Conservation (phyloP, 1,139 yeast genomes). For the Taiozyma sp. region DNA sequence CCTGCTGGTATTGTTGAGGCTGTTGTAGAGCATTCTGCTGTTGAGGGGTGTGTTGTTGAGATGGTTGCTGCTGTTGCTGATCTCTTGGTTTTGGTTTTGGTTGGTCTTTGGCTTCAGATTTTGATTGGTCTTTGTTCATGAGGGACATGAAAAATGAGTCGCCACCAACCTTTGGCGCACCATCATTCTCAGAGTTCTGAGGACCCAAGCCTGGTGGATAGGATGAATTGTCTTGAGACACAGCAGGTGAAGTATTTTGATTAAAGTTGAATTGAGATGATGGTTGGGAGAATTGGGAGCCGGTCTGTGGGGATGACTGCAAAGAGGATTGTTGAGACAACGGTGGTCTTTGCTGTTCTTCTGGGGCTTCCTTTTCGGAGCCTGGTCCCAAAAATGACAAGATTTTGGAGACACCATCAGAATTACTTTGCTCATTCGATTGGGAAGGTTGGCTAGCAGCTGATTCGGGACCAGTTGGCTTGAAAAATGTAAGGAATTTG, state of each 20-base stretch:
- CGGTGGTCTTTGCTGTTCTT: slow-evolving; percentile 1
- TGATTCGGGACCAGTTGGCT: slow-evolving; percentile 11
- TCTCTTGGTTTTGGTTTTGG: slow-evolving; percentile 17
- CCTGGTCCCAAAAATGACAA: slow-evolving; percentile 16
- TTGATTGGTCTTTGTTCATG: slow-evolving; percentile 32
- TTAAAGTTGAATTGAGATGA: slow-evolving; percentile 12
- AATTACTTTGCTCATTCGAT: slow-evolving; percentile 1
- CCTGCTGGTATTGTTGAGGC: slow-evolving; percentile 16
- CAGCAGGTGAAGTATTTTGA: neutral
- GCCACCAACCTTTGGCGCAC: slow-evolving; percentile 4
- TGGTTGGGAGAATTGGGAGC: slow-evolving; percentile 2
- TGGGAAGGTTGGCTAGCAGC: slow-evolving; percentile 2
- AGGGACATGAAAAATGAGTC: slow-evolving; percentile 54
- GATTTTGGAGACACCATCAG: slow-evolving; percentile 20
- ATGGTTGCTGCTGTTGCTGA: slow-evolving; percentile 6
- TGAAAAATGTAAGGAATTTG: slow-evolving; percentile 44
- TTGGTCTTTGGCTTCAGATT: slow-evolving; percentile 3
- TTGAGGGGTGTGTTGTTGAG: slow-evolving; percentile 20
- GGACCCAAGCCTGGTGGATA: slow-evolving; percentile 18
- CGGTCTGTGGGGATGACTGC: slow-evolving; percentile 12
- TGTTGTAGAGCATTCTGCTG: slow-evolving; percentile 14
- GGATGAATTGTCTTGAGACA: neutral
- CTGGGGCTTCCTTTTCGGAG: neutral
- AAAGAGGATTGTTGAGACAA: slow-evolving; percentile 6
- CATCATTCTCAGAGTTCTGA: neutral